Conservation (phyloP, 225 moss, liverwort and hornwort genomes). For the Marchantia polymorpha region DNA sequence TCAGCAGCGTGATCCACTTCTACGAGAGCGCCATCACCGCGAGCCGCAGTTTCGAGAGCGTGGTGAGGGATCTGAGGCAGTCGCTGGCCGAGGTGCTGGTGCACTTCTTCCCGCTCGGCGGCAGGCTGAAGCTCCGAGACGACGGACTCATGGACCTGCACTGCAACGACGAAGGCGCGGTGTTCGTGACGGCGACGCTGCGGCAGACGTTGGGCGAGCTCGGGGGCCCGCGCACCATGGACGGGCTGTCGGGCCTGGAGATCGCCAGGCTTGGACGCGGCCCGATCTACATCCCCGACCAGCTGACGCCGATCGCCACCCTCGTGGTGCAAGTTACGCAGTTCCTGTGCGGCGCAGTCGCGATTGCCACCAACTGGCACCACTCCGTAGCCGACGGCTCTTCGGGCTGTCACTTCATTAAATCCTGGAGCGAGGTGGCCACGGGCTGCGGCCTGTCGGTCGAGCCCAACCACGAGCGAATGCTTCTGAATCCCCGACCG, state of each 20-base stretch:
- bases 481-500: neutral
- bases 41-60: neutral
- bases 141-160: conserved; percentile 20
- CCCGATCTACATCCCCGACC: conserved; percentile 3
- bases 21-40: neutral
- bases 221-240: neutral
- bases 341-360: neutral
- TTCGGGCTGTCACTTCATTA: neutral
- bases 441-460: neutral
- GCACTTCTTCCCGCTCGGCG: conserved; percentile 32
- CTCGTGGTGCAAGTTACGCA: neutral
- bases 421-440: conserved; percentile 6
- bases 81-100: conserved; percentile 28
- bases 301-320: neutral
- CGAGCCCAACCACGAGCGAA: neutral
- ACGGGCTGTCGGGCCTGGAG: neutral
- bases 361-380: conserved; percentile 5
- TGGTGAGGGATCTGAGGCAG: conserved; percentile 1
- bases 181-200: conserved; percentile 15
- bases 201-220: too few relatives aligned
- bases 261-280: neutral
- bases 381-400: conserved; percentile 3
- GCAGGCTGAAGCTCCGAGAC: conserved; percentile 7
- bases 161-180: conserved; percentile 29
- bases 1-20: conserved; percentile 10